phyloP scores from a whole-genome alignment of 768 basidiomycete genomes.

The Tricholoma bakamatsutake region DNA sequence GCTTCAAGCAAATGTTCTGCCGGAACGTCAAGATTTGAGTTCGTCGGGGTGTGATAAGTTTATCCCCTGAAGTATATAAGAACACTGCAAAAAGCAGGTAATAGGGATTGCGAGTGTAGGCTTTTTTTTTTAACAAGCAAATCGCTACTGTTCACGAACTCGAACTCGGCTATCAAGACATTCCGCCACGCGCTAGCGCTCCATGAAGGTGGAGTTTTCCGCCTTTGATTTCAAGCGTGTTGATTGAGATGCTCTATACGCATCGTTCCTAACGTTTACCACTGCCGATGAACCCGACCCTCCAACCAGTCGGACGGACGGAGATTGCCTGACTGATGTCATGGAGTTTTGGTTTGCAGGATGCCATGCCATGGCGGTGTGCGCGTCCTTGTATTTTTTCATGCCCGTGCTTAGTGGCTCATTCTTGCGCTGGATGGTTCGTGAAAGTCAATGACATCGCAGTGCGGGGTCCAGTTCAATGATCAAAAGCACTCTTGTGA shows the following conservation, averaged over 20 bases:
- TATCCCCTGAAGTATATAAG: background rate
- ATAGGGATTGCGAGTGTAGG: conserved; percentile 73
- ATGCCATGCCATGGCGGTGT: conserved; percentile 71
- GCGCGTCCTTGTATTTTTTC: conserved; percentile 15
- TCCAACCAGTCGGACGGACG: background rate
- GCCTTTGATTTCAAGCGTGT: background rate
- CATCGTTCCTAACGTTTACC: conserved; percentile 62
- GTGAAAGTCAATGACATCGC: conserved; percentile 49
- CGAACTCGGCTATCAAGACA: conserved; percentile 56
- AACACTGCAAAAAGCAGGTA: background rate
- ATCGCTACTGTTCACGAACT: conserved; percentile 60
- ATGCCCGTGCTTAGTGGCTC: background rate
- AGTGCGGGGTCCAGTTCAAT: conserved; percentile 58
- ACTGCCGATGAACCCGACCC: conserved; percentile 23
- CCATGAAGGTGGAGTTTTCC: conserved; percentile 54
- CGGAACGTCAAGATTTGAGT: conserved; percentile 65
- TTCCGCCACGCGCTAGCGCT: conserved; percentile 77
- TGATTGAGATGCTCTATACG: conserved; percentile 25
- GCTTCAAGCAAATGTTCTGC: conserved; percentile 72
- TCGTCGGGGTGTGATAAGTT: conserved; percentile 71
- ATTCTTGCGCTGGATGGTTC: conserved; percentile 71
- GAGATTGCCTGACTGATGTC: conserved; percentile 36
- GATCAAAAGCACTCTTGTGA: conserved; percentile 36
- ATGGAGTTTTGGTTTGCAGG: conserved; percentile 81
- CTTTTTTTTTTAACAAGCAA: conserved; percentile 42